These are phyloP conservation scores for Candida namnaoensis DNA, from an alignment of 805 yeast species.

Conservation along the genomic window DNA sequence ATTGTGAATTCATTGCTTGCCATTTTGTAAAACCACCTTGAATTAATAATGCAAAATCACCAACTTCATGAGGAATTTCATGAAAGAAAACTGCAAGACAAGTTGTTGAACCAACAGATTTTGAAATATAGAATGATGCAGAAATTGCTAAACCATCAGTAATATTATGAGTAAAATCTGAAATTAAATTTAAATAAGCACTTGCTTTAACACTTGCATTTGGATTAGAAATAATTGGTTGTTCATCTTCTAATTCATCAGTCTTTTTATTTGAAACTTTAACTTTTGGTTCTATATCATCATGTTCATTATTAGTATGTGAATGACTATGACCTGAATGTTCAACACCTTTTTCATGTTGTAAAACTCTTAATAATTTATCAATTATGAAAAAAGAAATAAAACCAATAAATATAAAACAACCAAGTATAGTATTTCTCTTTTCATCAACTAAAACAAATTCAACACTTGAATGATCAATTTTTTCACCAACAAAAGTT, in stretches of 20 bases:
- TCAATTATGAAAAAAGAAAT: slow-evolving; percentile 53
- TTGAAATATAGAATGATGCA: slow-evolving; percentile 56
- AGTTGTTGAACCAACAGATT: slow-evolving; percentile 57
- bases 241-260: slow-evolving; percentile 15
- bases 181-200: slow-evolving; percentile 57
- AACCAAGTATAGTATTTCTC: slow-evolving; percentile 39
- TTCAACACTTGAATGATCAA: slow-evolving; percentile 27
- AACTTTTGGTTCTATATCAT: slow-evolving; percentile 3
- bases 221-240: slow-evolving; percentile 24
- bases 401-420: slow-evolving; percentile 54
- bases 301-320: slow-evolving; percentile 15
- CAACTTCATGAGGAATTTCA: slow-evolving; percentile 77
- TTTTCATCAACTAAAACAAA: slow-evolving; percentile 44
- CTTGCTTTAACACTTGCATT: slow-evolving; percentile 28
- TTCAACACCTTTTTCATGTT: slow-evolving; percentile 23
- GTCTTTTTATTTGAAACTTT: slow-evolving; percentile 12
- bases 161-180: slow-evolving; percentile 67
- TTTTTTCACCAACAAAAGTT: slow-evolving; percentile 45
- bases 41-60: slow-evolving; percentile 67
- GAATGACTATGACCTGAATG: slow-evolving; percentile 29
- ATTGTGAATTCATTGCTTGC: slow-evolving; percentile 60
- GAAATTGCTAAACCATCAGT: slow-evolving; percentile 75
- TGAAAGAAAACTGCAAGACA: slow-evolving; percentile 66
- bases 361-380: slow-evolving; percentile 44
- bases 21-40: slow-evolving; percentile 61